These are phyloP conservation scores for Parmales sp. DNA, from an alignment of 108 stramenopile species.

Conservation along the genomic window DNA sequence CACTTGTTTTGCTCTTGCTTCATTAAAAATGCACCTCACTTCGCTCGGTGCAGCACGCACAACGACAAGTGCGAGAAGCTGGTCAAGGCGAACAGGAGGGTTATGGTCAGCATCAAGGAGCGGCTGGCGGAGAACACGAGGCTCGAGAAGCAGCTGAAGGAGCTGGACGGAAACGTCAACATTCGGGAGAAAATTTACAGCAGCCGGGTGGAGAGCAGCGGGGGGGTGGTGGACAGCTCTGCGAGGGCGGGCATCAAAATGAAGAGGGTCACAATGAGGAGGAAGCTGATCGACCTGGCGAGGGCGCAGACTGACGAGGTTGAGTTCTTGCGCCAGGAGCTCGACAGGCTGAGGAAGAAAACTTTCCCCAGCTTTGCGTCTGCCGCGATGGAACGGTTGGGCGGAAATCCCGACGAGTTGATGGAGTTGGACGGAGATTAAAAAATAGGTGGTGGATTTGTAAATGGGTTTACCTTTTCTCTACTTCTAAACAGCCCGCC, in stretches of 20 bases:
- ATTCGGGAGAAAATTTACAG: not conserved
- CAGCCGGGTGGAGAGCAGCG: slow-evolving; percentile 17
- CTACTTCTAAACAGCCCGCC: too few species aligned
- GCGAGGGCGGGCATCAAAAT: slow-evolving; percentile 18
- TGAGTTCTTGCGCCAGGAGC: slow-evolving; percentile 37
- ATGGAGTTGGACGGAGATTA: not conserved
- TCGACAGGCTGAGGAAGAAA: slow-evolving; percentile 40
- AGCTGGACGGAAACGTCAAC: not conserved
- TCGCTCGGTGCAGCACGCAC: not conserved
- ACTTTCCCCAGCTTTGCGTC: slow-evolving; percentile 48
- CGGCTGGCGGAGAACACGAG: slow-evolving; percentile 26
- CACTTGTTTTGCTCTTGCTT: too few species aligned
- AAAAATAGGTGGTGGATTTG: too few species aligned
- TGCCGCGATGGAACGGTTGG: slow-evolving; percentile 16
- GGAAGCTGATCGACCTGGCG: slow-evolving; percentile 37
- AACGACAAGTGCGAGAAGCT: slow-evolving; percentile 13
- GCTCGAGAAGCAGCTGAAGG: slow-evolving; percentile 8
- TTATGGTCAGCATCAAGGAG: slow-evolving; percentile 16
- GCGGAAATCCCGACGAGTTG: slow-evolving; percentile 4
- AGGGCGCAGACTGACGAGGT: slow-evolving; percentile 45
- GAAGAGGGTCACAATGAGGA: slow-evolving; percentile 34
- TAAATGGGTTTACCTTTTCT: too few species aligned
- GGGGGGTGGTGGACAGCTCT: slow-evolving; percentile 13
- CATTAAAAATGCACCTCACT: too few species aligned
- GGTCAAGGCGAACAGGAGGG: slow-evolving; percentile 22